phyloP scores from a whole-genome alignment of 257 asterid species.

The Buddleja alternifolia region DNA sequence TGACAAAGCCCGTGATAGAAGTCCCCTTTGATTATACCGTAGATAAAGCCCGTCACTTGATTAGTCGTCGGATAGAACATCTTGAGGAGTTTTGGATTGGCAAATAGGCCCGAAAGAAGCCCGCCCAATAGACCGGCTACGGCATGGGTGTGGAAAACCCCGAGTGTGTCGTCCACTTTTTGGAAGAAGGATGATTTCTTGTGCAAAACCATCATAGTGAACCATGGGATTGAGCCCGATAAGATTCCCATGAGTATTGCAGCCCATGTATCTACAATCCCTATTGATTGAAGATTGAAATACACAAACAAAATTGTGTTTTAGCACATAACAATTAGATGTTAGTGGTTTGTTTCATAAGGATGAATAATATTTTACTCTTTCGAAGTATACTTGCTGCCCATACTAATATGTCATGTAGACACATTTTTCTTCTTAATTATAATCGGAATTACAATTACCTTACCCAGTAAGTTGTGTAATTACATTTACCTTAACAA shows the following conservation, averaged over 20 bases:
- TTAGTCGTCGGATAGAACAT: constrained; percentile 29
- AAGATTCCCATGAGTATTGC: constrained; percentile 68
- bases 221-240: constrained; percentile 78
- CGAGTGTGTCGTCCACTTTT: constrained; percentile 67
- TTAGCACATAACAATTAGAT: too few species aligned
- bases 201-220: constrained; percentile 86
- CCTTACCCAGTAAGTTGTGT: too few species aligned
- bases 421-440: too few species aligned
- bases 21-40: constrained; percentile 39
- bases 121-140: constrained; percentile 77
- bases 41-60: constrained; percentile 51
- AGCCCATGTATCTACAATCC: constrained; percentile 80
- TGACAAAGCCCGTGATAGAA: constrained; percentile 41
- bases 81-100: constrained; percentile 47
- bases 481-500: too few species aligned
- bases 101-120: constrained; percentile 64
- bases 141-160: constrained; percentile 71
- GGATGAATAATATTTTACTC: too few species aligned
- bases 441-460: too few species aligned
- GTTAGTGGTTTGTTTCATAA: too few species aligned
- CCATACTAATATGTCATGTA: too few species aligned
- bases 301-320: neutral
- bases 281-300: constrained; percentile 25
- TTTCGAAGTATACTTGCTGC: too few species aligned
- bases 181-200: constrained; percentile 65